phyloP scores from a whole-genome alignment of 192 early-diverging fungal genomes.

The Coemansia sp. region DNA sequence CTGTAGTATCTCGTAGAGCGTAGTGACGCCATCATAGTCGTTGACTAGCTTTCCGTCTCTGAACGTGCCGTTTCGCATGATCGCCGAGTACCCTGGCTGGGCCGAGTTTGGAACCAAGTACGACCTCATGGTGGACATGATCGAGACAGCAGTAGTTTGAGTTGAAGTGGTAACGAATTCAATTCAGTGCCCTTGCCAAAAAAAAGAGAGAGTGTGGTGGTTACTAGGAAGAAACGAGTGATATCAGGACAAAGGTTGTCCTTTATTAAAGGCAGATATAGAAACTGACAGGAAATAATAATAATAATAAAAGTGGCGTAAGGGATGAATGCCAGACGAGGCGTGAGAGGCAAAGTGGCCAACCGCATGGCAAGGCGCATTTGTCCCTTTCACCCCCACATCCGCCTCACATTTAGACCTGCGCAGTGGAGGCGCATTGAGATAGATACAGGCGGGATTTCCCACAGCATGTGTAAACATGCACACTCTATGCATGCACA shows the following conservation, averaged over 20 bases:
- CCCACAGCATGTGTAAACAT: neutral
- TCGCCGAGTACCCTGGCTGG: conserved; percentile 48
- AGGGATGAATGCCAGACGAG: neutral
- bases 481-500: neutral
- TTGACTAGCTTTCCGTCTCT: conserved; percentile 29
- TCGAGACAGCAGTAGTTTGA: neutral
- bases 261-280: neutral
- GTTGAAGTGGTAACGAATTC: neutral
- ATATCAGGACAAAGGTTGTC: neutral
- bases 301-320: neutral
- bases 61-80: conserved; percentile 29
- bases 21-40: conserved; percentile 17
- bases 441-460: too few relatives aligned
- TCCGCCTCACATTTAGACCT: neutral
- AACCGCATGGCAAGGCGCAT: conserved; percentile 4
- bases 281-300: neutral
- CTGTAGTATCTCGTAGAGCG: conserved; percentile 45
- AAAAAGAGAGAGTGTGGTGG: neutral
- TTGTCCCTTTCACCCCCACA: neutral
- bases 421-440: too few relatives aligned
- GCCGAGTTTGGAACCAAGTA: conserved; percentile 40
- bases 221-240: neutral
- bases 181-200: neutral
- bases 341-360: neutral
- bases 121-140: conserved; percentile 4